Evolutionary conservation across 352 stramenopile species (phyloP).

Genomic region (Pythium inflatum): DNA sequence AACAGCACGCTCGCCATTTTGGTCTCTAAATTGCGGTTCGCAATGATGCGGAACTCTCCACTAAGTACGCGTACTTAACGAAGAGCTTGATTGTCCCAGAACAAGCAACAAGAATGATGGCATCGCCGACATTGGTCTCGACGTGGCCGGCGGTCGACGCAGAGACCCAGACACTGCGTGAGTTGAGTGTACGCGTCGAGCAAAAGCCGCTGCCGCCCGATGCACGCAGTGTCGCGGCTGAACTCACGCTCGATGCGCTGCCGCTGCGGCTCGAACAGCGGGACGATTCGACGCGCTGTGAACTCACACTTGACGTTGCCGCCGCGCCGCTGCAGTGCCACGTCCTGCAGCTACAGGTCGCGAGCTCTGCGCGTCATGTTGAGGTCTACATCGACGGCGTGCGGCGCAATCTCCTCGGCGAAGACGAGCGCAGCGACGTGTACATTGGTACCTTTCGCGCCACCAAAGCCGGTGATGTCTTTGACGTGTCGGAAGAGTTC

Average conservation of each 20-base stretch:
- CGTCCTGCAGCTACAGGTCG: conserved; percentile 52
- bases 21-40: neutral
- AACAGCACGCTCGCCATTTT: conserved; percentile 82
- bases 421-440: conserved; percentile 63
- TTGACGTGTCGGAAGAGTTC: conserved; percentile 55
- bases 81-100: conserved; percentile 7
- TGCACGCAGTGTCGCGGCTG: conserved; percentile 3
- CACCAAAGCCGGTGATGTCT: conserved; percentile 30
- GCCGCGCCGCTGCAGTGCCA: conserved; percentile 44
- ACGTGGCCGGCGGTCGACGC: conserved; percentile 9
- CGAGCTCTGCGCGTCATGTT: conserved; percentile 70
- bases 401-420: conserved; percentile 56
- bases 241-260: conserved; percentile 25
- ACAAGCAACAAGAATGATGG: too few relatives aligned
- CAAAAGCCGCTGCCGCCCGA: conserved; percentile 18
- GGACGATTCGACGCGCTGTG: conserved; percentile 32
- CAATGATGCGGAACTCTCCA: neutral
- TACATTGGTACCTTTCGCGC: conserved; percentile 79
- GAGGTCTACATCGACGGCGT: conserved; percentile 64
- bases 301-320: conserved; percentile 51
- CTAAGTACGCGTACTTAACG: conserved; percentile 30
- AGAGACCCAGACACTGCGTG: neutral
- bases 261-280: conserved; percentile 16
- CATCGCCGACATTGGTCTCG: neutral
- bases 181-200: conserved; percentile 1